These are phyloP conservation scores for Trypanosoma boissoni DNA, from an alignment of 208 protist species.

Conservation along the genomic window DNA sequence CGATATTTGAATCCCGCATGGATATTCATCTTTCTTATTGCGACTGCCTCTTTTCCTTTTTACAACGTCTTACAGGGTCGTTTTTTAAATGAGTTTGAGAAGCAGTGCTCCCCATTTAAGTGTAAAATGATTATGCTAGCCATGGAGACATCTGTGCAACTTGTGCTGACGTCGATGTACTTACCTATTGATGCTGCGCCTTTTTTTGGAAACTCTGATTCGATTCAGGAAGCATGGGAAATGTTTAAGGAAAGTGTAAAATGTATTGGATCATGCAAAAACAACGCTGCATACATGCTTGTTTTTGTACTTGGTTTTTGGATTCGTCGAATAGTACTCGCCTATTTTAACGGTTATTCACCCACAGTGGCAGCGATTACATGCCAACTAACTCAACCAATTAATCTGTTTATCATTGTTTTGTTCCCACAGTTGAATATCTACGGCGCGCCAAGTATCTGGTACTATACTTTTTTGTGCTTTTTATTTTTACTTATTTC, in stretches of 20 bases:
- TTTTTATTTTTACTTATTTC: conserved; percentile 38
- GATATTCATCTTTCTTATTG: conserved; percentile 34
- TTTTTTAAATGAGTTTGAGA: conserved; percentile 35
- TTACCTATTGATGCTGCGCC: conserved; percentile 44
- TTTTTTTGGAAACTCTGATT: conserved; percentile 33
- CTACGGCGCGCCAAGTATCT: conserved; percentile 28
- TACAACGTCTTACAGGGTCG: conserved; percentile 47
- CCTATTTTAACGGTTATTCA: conserved; percentile 41
- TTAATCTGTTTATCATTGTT: conserved; percentile 40
- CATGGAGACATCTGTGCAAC: conserved; percentile 28
- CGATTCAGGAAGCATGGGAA: conserved; percentile 35
- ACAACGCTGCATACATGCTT: conserved; percentile 37
- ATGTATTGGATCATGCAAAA: conserved; percentile 25
- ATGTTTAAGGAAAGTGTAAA: conserved; percentile 26
- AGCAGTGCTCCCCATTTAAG: conserved; percentile 24
- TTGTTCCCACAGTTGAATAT: conserved; percentile 42
- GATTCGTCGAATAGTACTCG: conserved; percentile 42
- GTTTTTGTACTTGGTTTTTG: conserved; percentile 40
- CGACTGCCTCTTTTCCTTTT: conserved; percentile 30
- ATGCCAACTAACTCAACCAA: conserved; percentile 35
- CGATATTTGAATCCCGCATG: conserved; percentile 37
- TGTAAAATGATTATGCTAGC: conserved; percentile 39
- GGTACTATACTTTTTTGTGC: conserved; percentile 31
- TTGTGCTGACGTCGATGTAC: conserved; percentile 29
- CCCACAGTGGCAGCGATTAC: conserved; percentile 33